phyloP scores from a whole-genome alignment of 441 rosid genomes.

The Metrosideros polymorpha region DNA sequence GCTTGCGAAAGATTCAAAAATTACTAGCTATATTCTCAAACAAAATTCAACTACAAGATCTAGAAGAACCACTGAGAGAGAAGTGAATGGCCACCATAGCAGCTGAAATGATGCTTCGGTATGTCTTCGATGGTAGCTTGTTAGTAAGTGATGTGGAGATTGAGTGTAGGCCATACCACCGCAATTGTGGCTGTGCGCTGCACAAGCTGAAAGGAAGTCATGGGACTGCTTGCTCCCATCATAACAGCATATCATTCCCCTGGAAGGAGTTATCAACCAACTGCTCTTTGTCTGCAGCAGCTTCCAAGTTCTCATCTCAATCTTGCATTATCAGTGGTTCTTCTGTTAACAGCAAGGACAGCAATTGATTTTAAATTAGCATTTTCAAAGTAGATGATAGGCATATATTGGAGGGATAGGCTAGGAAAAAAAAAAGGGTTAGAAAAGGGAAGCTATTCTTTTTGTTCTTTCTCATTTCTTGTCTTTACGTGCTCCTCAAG shows the following conservation, averaged over 20 bases:
- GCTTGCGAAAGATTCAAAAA: background rate
- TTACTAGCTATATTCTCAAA: background rate
- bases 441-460: background rate
- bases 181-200: background rate
- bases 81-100: background rate
- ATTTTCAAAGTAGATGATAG: background rate
- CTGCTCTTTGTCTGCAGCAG: background rate
- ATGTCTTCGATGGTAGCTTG: background rate
- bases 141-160: background rate
- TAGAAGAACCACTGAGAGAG: background rate
- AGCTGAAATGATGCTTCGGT: background rate
- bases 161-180: background rate
- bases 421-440: background rate
- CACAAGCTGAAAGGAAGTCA: background rate
- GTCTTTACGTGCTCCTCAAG: background rate
- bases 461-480: background rate
- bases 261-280: background rate
- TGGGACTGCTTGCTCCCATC: background rate
- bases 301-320: conserved; percentile 7
- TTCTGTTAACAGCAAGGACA: background rate
- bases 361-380: background rate
- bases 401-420: background rate
- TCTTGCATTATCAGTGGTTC: background rate
- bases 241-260: background rate
- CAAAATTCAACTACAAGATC: background rate